Percentiles rank a stretch among this genome's conserved stretches.
These are phyloP conservation scores for Amphichorda felina DNA, from an alignment of 2,329 filamentous ascomycete genomes.

Conservation along the genomic window DNA sequence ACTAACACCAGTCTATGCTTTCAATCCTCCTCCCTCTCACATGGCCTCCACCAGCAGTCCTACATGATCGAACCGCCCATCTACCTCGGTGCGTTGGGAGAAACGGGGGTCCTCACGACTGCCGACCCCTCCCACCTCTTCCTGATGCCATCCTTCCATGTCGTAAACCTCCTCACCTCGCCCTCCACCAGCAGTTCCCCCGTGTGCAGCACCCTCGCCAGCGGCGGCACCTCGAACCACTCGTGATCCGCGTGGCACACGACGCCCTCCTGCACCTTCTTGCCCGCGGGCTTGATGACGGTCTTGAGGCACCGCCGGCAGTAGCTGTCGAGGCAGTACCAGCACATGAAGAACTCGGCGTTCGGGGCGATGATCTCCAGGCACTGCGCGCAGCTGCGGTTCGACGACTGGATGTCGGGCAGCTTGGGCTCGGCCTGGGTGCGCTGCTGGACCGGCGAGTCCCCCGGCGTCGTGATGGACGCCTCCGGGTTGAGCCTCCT, in stretches of 20 bases:
- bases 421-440: constrained; percentile 20
- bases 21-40: too few relatives aligned
- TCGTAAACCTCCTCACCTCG: constrained; percentile 16
- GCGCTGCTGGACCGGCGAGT: constrained; percentile 15
- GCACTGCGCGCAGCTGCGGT: constrained; percentile 25
- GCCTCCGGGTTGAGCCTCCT: constrained; percentile 18
- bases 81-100: too few relatives aligned
- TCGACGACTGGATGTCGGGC: constrained; percentile 19
- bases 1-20: too few relatives aligned
- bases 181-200: constrained; percentile 26
- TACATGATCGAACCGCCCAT: too few relatives aligned
- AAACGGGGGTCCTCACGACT: too few relatives aligned
- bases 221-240: constrained; percentile 25
- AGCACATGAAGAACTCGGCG: constrained; percentile 22
- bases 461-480: constrained; percentile 12
- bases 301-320: constrained; percentile 20
- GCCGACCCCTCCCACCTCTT: constrained; percentile 19
- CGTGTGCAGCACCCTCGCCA: constrained; percentile 19
- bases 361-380: constrained; percentile 17
- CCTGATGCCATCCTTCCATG: constrained; percentile 22
- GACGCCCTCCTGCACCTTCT: constrained; percentile 12
- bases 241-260: constrained; percentile 23
- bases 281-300: constrained; percentile 15
- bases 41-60: too few relatives aligned
- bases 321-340: constrained; percentile 25